A percentile compares a stretch with the other conserved stretches of the same genome.
These are phyloP conservation scores for Alternaria ventricosa DNA, from an alignment of 2,329 filamentous ascomycete genomes.

Conservation along the genomic window DNA sequence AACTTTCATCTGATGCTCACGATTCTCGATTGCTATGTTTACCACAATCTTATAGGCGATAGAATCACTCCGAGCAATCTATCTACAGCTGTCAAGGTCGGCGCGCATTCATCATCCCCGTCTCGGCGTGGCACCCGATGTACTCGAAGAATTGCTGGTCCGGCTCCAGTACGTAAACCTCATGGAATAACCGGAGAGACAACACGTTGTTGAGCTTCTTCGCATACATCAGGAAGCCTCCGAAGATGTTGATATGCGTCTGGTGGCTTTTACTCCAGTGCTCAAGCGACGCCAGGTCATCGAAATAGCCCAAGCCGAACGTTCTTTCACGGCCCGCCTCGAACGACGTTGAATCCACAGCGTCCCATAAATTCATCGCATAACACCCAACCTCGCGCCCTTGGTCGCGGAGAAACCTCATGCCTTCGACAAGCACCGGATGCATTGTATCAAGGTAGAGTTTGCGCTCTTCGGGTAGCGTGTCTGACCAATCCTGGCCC, in stretches of 20 bases:
- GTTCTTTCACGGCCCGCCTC: constrained; percentile 40
- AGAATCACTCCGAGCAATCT: not conserved
- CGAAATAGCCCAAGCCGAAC: constrained; percentile 53
- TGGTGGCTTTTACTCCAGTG: constrained; percentile 50
- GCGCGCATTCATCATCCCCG: constrained; percentile 39
- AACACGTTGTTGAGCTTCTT: constrained; percentile 47
- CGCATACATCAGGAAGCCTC: constrained; percentile 50
- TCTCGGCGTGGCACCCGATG: constrained; percentile 49
- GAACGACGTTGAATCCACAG: constrained; percentile 39
- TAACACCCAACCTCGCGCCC: constrained; percentile 55
- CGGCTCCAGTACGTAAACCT: constrained; percentile 49
- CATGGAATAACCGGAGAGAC: constrained; percentile 50
- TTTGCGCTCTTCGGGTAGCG: constrained; percentile 50
- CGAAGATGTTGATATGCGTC: constrained; percentile 53
- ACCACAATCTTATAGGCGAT: not conserved
- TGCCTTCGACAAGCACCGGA: constrained; percentile 52
- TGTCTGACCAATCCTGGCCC: constrained; percentile 55
- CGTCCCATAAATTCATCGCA: constrained; percentile 54
- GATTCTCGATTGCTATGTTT: not conserved
- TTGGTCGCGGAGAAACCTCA: constrained; percentile 54
- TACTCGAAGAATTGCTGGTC: constrained; percentile 55
- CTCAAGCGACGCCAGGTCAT: constrained; percentile 51
- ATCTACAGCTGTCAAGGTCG: not conserved
- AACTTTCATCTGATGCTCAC: not conserved
- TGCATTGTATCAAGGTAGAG: constrained; percentile 57